These are phyloP conservation scores for Thecaphora thlaspeos DNA, from an alignment of 1,284 basidiomycete species.

Conservation along the genomic window DNA sequence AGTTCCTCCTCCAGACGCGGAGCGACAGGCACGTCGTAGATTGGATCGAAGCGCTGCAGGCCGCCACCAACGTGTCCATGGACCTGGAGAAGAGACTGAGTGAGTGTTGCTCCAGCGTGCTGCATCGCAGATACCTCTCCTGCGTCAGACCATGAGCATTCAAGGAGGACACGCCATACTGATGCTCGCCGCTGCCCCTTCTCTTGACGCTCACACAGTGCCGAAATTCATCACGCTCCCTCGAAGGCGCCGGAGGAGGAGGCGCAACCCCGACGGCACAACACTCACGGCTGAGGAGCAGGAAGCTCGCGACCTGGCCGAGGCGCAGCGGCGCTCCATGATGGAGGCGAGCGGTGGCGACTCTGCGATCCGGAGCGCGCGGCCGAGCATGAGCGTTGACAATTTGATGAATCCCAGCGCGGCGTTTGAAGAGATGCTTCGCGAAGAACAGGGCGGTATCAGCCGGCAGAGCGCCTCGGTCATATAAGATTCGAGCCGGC, in stretches of 20 bases:
- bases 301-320: conserved; percentile 45
- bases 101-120: neutral
- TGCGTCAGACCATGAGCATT: too few species aligned
- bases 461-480: conserved; percentile 17
- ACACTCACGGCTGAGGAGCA: conserved; percentile 24
- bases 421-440: conserved; percentile 45
- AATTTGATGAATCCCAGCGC: conserved; percentile 37
- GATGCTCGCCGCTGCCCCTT: neutral
- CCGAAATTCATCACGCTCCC: conserved; percentile 57
- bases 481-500: too few species aligned
- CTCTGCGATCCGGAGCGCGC: neutral
- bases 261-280: conserved; percentile 31
- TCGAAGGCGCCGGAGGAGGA: conserved; percentile 45
- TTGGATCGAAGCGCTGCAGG: conserved; percentile 96
- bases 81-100: conserved; percentile 79
- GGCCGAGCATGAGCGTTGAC: conserved; percentile 27
- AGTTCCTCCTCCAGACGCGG: conserved; percentile 88
- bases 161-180: too few species aligned
- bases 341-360: conserved; percentile 24
- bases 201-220: conserved; percentile 14
- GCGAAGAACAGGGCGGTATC: conserved; percentile 39
- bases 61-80: conserved; percentile 85
- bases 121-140: too few species aligned
- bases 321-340: conserved; percentile 48
- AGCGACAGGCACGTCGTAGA: conserved; percentile 83